Conservation (phyloP, 805 yeast species). For the Candida fluviatilis region DNA sequence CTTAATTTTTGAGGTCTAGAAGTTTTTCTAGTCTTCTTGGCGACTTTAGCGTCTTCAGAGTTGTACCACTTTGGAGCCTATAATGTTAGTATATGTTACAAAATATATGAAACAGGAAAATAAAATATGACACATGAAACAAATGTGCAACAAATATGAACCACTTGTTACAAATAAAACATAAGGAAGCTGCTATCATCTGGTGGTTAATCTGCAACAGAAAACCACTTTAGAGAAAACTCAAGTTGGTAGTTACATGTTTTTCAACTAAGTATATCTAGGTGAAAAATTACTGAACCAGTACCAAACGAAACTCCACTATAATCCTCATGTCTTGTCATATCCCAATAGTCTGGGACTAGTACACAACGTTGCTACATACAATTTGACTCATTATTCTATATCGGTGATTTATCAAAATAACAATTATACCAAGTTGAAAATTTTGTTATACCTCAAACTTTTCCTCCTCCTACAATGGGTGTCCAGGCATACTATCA, state of each 20-base stretch:
- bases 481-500: neutral
- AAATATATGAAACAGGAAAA: conserved; percentile 8
- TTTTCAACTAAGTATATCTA: neutral
- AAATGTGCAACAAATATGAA: too few relatives aligned
- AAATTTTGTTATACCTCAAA: conserved; percentile 8
- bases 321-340: too few relatives aligned
- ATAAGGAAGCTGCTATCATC: too few relatives aligned
- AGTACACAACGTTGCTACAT: conserved; percentile 19
- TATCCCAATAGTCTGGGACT: too few relatives aligned
- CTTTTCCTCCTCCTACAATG: neutral
- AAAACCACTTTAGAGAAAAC: neutral
- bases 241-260: neutral
- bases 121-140: neutral
- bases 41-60: conserved; percentile 84
- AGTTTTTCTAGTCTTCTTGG: conserved; percentile 87
- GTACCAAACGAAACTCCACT: too few relatives aligned
- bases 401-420: conserved; percentile 8
- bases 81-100: conserved; percentile 20
- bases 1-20: conserved; percentile 93
- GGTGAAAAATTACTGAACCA: neutral
- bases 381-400: conserved; percentile 30
- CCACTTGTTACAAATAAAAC: too few relatives aligned
- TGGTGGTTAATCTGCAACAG: neutral
- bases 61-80: conserved; percentile 91
- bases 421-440: conserved; percentile 5